Evolutionary conservation across 2,329 filamentous ascomycete species (phyloP), one percentile per base, ranked within the genome.

Genomic region (Phialemonium atrogriseum): DNA sequence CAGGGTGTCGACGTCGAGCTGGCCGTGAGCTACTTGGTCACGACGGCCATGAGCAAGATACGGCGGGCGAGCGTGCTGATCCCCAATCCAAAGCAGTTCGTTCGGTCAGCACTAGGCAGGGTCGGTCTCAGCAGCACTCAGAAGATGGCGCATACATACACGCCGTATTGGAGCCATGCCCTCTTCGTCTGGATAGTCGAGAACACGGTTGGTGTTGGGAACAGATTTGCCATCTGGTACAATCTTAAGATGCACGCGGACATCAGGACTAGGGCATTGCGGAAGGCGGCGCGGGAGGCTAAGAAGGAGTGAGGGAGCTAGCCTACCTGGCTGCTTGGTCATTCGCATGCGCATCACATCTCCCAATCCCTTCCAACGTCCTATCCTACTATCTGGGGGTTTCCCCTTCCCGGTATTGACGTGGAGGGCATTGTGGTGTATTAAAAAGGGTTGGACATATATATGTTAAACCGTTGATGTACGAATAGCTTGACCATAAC

Each of bases 11-110:
- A 86, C 42, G 87, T 94, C n/a, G 80, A 96, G 58, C 75, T 96
- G 29, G 80, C 94, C 17, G 74, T 96, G 46, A 87, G 83, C 47
- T 93, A 98, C 58, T 76, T 98, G 28, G 84, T 98, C 49, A 94
- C 87, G 5, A 89, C 85, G 1, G 86, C 89, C 50, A 98, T 98
- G 91, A 89, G 83, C 61, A 98, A 98, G 71, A 77, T 98, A 47
- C 81, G 85, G 48, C 81, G 80, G 35, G 66, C 86, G 0, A 89
- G 75, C 41, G 59, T 79, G 27, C 64, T 87, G 35, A 82, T 96
- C 27, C 91, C 91, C 8, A 86, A 71, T 37, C 83, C 89, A 10
- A 81, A 80, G 55, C 65, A 70, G 33, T 96, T 96, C 55, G 91
- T 98, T 35, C 75, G 73, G 47, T 67, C 84, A 6, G 76, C 82